These are phyloP conservation scores for Mycogone perniciosa DNA, from an alignment of 2,329 filamentous ascomycete species.

Conservation along the genomic window DNA sequence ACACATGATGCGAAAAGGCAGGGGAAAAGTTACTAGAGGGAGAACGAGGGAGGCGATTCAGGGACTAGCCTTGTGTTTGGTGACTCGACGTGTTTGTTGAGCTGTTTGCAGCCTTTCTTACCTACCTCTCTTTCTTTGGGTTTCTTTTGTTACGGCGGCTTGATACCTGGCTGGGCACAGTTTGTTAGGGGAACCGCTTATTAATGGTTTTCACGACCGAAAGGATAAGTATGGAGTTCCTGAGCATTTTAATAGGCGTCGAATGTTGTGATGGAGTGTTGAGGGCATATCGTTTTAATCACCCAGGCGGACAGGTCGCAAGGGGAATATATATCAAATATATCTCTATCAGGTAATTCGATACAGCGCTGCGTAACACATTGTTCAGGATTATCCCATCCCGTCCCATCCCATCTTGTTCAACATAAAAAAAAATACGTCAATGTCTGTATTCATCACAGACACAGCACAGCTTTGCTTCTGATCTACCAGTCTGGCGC, in stretches of 20 bases:
- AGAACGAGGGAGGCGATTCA: slow-evolving; percentile 1
- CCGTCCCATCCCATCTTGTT: too few species aligned
- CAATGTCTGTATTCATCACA: neutral
- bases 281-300: neutral
- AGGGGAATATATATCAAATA: neutral
- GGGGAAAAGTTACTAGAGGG: slow-evolving; percentile 9
- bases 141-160: slow-evolving; percentile 4
- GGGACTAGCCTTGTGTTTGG: slow-evolving; percentile 1
- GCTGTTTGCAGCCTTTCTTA: neutral
- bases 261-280: neutral
- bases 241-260: neutral
- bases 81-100: neutral
- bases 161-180: slow-evolving; percentile 10
- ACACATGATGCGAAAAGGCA: slow-evolving; percentile 7
- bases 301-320: neutral
- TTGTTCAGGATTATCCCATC: too few species aligned
- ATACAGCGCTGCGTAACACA: neutral
- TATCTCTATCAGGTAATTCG: too few species aligned
- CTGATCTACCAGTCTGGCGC: neutral
- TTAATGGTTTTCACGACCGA: slow-evolving; percentile 2
- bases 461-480: neutral
- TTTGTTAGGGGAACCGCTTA: neutral
- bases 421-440: neutral
- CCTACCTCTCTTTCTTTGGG: neutral
- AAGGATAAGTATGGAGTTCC: slow-evolving; percentile 1